phyloP scores from a whole-genome alignment of 2,329 filamentous ascomycete species.

The Alternaria viburni region DNA sequence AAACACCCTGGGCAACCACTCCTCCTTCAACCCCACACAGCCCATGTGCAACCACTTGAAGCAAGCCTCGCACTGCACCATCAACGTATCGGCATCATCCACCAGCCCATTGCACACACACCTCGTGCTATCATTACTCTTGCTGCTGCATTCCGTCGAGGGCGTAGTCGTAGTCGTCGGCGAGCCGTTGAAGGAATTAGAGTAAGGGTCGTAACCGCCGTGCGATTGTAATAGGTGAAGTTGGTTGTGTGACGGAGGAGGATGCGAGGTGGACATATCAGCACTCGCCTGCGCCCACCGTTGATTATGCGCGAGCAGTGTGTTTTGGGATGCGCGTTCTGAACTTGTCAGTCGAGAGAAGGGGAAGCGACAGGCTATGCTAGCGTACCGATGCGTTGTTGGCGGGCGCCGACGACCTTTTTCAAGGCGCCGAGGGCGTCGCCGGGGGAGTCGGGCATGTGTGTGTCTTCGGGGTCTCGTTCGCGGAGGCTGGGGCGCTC shows the following conservation, averaged over 20 bases:
- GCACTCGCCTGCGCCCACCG: conserved; percentile 54
- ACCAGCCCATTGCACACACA: conserved; percentile 62
- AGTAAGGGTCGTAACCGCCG: conserved; percentile 42
- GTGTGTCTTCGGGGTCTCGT: conserved; percentile 28
- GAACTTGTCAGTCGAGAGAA: conserved; percentile 15
- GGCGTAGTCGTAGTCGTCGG: conserved; percentile 61
- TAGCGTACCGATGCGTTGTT: conserved; percentile 43
- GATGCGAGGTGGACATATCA: conserved; percentile 36
- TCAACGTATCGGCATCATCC: conserved; percentile 59
- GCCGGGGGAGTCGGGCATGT: conserved; percentile 42
- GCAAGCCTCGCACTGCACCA: conserved; percentile 70
- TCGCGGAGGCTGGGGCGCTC: conserved; percentile 37
- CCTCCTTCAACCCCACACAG: conserved; percentile 62
- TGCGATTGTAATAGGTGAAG: neutral
- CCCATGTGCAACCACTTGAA: conserved; percentile 67
- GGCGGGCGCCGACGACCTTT: conserved; percentile 48
- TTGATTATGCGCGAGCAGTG: conserved; percentile 53
- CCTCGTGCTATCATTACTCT: conserved; percentile 59
- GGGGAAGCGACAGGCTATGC: neutral
- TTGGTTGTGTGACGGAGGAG: conserved; percentile 23
- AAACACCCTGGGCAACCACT: conserved; percentile 52
- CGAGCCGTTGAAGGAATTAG: conserved; percentile 46
- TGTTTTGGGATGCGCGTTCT: conserved; percentile 44
- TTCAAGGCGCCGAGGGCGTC: conserved; percentile 51
- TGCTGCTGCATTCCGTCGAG: conserved; percentile 59